Evolutionary conservation across 2,329 filamentous ascomycete genomes (phyloP).

Genomic region (Thielaviopsis ethacetica): DNA sequence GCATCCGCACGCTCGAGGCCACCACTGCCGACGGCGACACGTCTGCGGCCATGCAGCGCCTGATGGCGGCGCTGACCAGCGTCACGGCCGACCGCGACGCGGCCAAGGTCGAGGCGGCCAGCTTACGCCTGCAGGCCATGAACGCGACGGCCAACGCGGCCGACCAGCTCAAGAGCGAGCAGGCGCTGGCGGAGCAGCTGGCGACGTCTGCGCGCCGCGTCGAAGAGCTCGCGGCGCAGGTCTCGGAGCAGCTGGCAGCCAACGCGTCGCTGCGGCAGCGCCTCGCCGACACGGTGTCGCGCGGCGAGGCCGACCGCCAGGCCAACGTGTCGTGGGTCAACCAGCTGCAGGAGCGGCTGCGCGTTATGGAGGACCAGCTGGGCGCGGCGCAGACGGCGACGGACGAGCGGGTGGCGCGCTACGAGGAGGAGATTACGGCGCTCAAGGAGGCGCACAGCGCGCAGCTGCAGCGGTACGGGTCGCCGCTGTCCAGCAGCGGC

Average conservation of each 20-base stretch:
- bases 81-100: constrained; percentile 57
- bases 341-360: constrained; percentile 65
- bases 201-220: constrained; percentile 59
- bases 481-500: constrained; percentile 17
- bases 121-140: constrained; percentile 45
- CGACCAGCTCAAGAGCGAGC: constrained; percentile 40
- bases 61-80: constrained; percentile 52
- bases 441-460: constrained; percentile 62
- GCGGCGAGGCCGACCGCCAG: constrained; percentile 72
- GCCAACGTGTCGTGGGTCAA: constrained; percentile 69
- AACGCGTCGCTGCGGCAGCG: constrained; percentile 63
- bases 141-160: constrained; percentile 40
- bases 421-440: constrained; percentile 69
- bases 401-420: constrained; percentile 65
- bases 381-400: constrained; percentile 69
- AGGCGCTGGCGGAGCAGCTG: constrained; percentile 51
- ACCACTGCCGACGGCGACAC: constrained; percentile 41
- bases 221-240: constrained; percentile 62
- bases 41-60: constrained; percentile 41
- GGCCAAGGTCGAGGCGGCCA: constrained; percentile 47
- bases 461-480: constrained; percentile 47
- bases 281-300: constrained; percentile 61
- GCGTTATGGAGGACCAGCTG: constrained; percentile 68
- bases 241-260: constrained; percentile 61
- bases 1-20: constrained; percentile 47